Base-by-base conservation (phyloP, 2,329 filamentous ascomycete species). In the Capronia epimyces region DNA sequence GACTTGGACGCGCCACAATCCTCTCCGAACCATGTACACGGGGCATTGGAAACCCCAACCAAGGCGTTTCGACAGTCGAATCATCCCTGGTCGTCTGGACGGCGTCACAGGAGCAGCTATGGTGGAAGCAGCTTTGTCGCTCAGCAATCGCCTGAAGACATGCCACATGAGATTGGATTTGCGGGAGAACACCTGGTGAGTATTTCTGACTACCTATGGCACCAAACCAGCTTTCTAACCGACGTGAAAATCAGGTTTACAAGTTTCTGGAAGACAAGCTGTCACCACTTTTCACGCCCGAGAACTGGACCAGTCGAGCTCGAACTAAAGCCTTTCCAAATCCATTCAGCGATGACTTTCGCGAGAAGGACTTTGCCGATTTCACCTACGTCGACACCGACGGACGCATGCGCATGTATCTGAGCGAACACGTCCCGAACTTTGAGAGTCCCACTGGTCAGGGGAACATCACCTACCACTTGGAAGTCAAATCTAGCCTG, bases 121-220 rank as follows among this genome's bases (percentile, higher is more conserved):
- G 46, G 46, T 43, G 46, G 46, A 31, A 49, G 21, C 46, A 42
- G 37, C 18, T 42, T 46, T 22, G 18, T 34, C 37, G n/a, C 39
- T 43, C 37, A 49, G 12, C 36, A 32, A 8, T 32, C 46, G 16
- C 21, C 37, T 31, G 27, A 16, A n/a, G 37, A 9, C 24, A 12
- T 29, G 21, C 32, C 48, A 18, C 41, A 46, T 18, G 48, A 50
- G 48, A 50, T 50, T 41, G 48, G 48, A 40, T 46, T 50, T 50
- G 41, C 32, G 27, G 48, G 48, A 46, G 48, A 50, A 41, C 43
- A 50, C 12, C 48, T 50, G 48, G 48, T 50, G 31, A 46, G 48
- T 46, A 32, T 12, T 18, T 32, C 13, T 24, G 22, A 48, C 15
- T 25, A 42, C 21, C 22, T n/a, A 36, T 31, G n/a, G 41, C 16